These are phyloP conservation scores for Rickenella mellea DNA, from an alignment of 768 basidiomycete genomes.

Conservation along the genomic window DNA sequence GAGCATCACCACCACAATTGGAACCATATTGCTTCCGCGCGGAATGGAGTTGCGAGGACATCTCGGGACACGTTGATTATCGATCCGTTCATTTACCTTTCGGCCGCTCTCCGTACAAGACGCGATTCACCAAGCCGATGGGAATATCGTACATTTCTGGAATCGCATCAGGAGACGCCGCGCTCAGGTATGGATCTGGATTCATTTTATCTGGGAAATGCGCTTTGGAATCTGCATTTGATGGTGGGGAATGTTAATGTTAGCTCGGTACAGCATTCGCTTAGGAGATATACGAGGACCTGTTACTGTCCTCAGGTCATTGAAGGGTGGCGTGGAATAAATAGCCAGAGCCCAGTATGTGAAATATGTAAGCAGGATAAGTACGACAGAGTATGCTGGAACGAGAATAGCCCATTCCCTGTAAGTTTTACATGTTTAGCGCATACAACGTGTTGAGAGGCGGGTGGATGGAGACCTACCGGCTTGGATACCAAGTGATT, in stretches of 20 bases:
- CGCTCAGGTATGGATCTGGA: conserved; percentile 36
- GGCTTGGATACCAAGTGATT: conserved; percentile 80
- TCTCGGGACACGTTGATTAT: no score
- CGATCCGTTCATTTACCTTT: no score
- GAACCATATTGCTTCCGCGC: no score
- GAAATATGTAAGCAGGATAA: conserved; percentile 67
- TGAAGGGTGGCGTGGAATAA: conserved; percentile 58
- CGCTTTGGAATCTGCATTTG: conserved; percentile 42
- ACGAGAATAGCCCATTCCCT: conserved; percentile 84
- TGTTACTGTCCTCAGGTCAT: conserved; percentile 54
- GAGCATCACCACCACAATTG: no score
- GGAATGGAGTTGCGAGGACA: no score
- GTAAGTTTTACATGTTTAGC: conserved; percentile 3
- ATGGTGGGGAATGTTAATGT: neutral
- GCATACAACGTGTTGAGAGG: conserved; percentile 1
- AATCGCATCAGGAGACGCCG: conserved; percentile 35
- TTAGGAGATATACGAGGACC: conserved; percentile 31
- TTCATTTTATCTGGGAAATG: conserved; percentile 33
- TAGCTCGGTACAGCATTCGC: neutral
- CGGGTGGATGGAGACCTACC: conserved; percentile 34
- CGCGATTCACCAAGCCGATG: conserved; percentile 69
- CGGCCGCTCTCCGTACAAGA: conserved; percentile 34
- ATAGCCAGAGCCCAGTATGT: conserved; percentile 71
- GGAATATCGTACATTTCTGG: conserved; percentile 78
- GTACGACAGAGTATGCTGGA: conserved; percentile 66